Evolutionary conservation across 352 stramenopile genomes (phyloP).

Genomic region (Vaucheria bursata): DNA sequence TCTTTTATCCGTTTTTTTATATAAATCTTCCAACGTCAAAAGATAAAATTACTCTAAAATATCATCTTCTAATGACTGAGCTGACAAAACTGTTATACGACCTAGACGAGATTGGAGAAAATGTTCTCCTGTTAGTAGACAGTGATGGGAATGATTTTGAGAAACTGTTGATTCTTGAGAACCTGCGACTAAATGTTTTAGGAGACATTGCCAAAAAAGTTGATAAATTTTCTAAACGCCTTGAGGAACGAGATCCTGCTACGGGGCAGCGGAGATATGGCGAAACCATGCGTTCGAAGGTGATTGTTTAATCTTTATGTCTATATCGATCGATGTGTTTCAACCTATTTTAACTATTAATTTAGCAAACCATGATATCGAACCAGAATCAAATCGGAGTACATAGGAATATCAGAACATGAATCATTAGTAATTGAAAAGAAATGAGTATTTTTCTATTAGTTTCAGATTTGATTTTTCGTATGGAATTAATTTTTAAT

Average conservation of each 20-base stretch:
- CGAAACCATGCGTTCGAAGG: constrained; percentile 31
- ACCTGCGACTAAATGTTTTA: constrained; percentile 11
- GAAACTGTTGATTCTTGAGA: background rate
- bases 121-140: background rate
- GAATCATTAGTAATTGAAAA: too few species aligned
- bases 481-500: too few species aligned
- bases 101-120: background rate
- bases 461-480: too few species aligned
- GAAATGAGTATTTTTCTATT: too few species aligned
- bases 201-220: constrained; percentile 28
- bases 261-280: constrained; percentile 33
- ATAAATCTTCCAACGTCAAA: background rate
- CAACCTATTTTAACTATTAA: too few species aligned
- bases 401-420: too few species aligned
- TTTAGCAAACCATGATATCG: too few species aligned
- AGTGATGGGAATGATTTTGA: background rate
- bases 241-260: constrained; percentile 35
- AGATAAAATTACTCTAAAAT: constrained; percentile 2
- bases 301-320: constrained; percentile 13
- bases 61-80: background rate
- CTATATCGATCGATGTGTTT: too few species aligned
- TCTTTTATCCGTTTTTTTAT: too few species aligned
- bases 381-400: too few species aligned
- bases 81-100: background rate
- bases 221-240: constrained; percentile 25